A percentile compares a stretch with the other conserved stretches of the same genome.
Conservation (phyloP, 139 green algal genomes). For the Closterium sp. region DNA sequence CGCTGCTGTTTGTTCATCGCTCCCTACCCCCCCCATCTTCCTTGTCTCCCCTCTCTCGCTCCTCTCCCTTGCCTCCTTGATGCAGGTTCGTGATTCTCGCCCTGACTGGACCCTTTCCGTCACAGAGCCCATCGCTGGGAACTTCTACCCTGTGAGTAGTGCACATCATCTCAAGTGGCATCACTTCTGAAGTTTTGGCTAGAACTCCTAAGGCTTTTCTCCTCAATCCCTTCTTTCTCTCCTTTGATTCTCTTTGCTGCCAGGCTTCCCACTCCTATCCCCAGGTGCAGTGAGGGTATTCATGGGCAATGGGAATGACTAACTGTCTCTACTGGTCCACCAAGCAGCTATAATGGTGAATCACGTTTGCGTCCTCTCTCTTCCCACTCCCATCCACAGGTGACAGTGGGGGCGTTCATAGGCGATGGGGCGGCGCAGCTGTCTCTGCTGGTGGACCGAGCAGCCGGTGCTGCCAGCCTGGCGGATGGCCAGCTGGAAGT, state of each 20-base stretch:
- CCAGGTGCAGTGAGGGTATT: no score
- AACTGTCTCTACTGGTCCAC: no score
- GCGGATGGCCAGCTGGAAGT: slow-evolving; percentile 22
- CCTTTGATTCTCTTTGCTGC: no score
- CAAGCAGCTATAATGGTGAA: no score
- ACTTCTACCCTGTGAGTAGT: slow-evolving; percentile 54
- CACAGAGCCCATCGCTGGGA: slow-evolving; percentile 53
- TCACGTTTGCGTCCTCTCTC: background rate
- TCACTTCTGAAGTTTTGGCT: no score
- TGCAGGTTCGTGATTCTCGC: slow-evolving; percentile 44
- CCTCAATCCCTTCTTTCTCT: no score
- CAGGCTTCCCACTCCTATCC: no score
- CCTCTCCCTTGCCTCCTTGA: slow-evolving; percentile 9
- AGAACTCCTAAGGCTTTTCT: no score
- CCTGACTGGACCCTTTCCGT: slow-evolving; percentile 43
- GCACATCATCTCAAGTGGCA: no score
- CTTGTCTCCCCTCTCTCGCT: background rate
- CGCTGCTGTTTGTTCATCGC: slow-evolving; percentile 4
- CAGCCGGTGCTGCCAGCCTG: slow-evolving; percentile 23
- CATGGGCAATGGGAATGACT: no score
- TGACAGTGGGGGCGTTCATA: slow-evolving; percentile 17
- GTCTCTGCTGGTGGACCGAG: slow-evolving; percentile 29
- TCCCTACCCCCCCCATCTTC: background rate
- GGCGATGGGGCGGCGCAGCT: background rate
- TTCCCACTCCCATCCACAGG: background rate